phyloP scores from a whole-genome alignment of 306 rosid species.

The Medicago truncatula region MtrunA17r5.0-ANR NC_053045.1:39519001-39519500 shows the following conservation, averaged over 20 bases:
- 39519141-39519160: constrained; percentile 9
- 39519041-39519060: constrained; percentile 26
- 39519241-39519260: no score
- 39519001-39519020: constrained; percentile 30
- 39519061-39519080: constrained; percentile 4
- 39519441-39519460: constrained; percentile 1
- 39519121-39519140: background rate
- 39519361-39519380: no score
- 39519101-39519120: constrained; percentile 28
- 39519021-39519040: constrained; percentile 12
- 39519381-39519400: background rate
- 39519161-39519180: background rate
- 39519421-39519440: constrained; percentile 9
- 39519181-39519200: background rate
- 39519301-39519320: no score
- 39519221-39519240: background rate
- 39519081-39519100: background rate
- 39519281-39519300: no score
- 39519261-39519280: no score
- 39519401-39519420: background rate
- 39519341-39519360: no score
- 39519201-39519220: background rate
- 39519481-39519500: background rate
- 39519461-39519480: constrained; percentile 8
- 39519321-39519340: no score